Evolutionary conservation across 768 basidiomycete genomes (phyloP), one percentile per base, ranked within the genome.

Genomic region (Hygrocybe punicea): DNA sequence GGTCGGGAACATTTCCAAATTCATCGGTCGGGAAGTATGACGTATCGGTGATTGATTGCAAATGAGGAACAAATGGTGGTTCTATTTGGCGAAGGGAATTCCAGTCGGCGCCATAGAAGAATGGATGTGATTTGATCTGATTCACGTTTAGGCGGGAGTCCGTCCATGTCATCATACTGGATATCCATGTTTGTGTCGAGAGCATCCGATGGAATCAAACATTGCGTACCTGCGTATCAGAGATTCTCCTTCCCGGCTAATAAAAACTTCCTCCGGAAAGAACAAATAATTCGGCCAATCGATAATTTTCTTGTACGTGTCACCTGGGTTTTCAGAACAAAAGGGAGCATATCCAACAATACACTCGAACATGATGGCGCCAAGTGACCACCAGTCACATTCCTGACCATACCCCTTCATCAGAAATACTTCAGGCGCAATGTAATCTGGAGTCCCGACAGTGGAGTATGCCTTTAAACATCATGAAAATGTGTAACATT

Each of bases 371-470:
- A 93, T 95, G 77, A 98, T 98, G 14, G 94, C 92, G 4, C 97
- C 97, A 25, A 98, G 81, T 9, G 95, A 97, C 97, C 97, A 99
- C 94, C 94, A 98, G 71, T 99, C 97, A 66, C 95, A 98, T 71
- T 96, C 95, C 66, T 96, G 92, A 19, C 92, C 93, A 69, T 98
- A 98, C 16, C 97, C 97, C 67, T 91, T 87, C 70, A 94, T 93
- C 59, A 89, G 71, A 78, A 98, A 98, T 66, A 98, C 96, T 71
- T 98, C 95, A 0, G 95, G 94, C 2, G 96, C 93, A 64, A 98
- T 97, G 71, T 97, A 83, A 71, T 98, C 96, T 3, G 94, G 95
- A 19, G 95, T 98, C 44, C 95, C 95, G 60, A 98, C 96, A 11
- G 97, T 98, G 3, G 95, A 98, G 72, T 95, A 99, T 2, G 96